Base-by-base conservation (phyloP, 2,329 filamentous ascomycete species). In the Pseudogymnoascus sp. region DNA sequence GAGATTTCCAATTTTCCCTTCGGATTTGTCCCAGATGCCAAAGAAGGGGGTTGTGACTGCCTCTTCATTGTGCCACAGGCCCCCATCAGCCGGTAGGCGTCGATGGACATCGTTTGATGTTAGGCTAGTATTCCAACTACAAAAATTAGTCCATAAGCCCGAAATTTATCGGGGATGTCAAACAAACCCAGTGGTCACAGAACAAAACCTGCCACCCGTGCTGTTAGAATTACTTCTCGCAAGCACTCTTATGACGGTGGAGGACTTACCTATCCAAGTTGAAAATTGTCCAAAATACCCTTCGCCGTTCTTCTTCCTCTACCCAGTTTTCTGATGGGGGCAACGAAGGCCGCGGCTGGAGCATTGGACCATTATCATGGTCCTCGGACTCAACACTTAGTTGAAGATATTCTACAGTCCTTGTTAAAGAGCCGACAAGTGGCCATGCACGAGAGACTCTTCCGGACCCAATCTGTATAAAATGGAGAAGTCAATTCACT, bases 201-300 rank as follows among this genome's bases (percentile, higher is more conserved):
- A 62, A 31, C 60, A 64, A 59, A 50, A 61, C 21, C 63, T 67
- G 46, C 8, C 23, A 53, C 4, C 8, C 25, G n/a, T 28, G 14
- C 23, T 53, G 64, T 53, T 53, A 53, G 46, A 3, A 11, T 53
- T 31, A 31, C 14, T 53, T 53, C 8, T 37, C 10, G 12, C 8
- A 53, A 16, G 46, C 46, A 53, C 1, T 31, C 5, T 31, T 16
- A 38, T 69, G 69, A 8, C 66, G 70, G 70, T 64, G 72, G 76
- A 68, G 78, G n/a, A 69, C 64, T 11, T 50, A 67, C 70, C 70
- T 28, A 63, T 84, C 82, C 2, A 84, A 72, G 7, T 79, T 82
- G 67, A 84, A 85, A 62, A 81, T 82, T 38, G 80, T 80, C 82
- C 82, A 84, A 66, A 79, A 79, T 65, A 81, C 66, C 66, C 77